These are phyloP conservation scores for Davidsoniella eucalypti DNA, from an alignment of 2,329 filamentous ascomycete species.

Conservation along the genomic window DNA sequence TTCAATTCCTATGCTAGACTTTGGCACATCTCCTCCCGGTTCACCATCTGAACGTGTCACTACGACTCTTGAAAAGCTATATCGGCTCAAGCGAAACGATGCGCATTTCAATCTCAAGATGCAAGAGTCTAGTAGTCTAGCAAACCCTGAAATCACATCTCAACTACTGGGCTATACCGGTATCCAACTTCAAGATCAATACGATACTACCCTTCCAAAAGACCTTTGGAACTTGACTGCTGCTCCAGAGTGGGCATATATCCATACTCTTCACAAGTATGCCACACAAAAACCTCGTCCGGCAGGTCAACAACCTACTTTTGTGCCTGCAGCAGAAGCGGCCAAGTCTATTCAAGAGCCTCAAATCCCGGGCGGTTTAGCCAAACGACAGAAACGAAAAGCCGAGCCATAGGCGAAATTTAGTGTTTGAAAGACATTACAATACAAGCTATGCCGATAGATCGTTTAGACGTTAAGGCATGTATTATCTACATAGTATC, in stretches of 20 bases:
- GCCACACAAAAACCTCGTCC: conserved; percentile 28
- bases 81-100: conserved; percentile 59
- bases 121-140: conserved; percentile 46
- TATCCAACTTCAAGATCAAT: conserved; percentile 35
- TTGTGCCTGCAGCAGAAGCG: conserved; percentile 24
- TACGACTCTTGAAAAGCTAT: conserved; percentile 56
- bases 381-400: conserved; percentile 21
- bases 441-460: no score
- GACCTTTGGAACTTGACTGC: conserved; percentile 41
- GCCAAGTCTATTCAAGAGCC: neutral
- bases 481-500: no score
- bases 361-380: conserved; percentile 15
- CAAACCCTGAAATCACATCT: conserved; percentile 55
- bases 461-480: no score
- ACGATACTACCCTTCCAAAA: conserved; percentile 41
- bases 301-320: conserved; percentile 27
- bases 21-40: conserved; percentile 56
- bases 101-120: conserved; percentile 66
- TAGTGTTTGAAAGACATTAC: no score
- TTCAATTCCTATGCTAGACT: conserved; percentile 51
- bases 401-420: conserved; percentile 14
- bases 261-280: conserved; percentile 32
- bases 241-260: conserved; percentile 35
- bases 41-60: conserved; percentile 36
- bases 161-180: conserved; percentile 55